Base-by-base conservation (phyloP, 116 monocot species). In the Cymodocea nodosa region DNA sequence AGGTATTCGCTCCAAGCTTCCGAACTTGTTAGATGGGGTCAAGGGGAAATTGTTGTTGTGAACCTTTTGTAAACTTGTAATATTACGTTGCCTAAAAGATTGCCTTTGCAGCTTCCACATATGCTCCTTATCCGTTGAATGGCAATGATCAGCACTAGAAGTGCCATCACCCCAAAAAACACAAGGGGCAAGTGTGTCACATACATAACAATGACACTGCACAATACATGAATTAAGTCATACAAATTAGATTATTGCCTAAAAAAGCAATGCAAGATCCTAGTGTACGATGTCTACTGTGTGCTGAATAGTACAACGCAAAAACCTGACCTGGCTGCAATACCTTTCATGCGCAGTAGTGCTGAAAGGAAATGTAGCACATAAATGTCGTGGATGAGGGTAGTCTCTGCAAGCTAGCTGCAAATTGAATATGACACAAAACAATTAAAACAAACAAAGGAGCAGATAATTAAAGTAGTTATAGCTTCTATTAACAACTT, bases 141-240 rank as follows among this genome's bases (percentile, higher is more conserved):
- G 89, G 56, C 89, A 93, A 63, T 93, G 93, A 57, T 76, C 78
- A 23, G 50, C 18, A 35, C 35, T 55, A n/a, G 60, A 60, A 15
- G 65, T 6, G 25, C 74, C 71, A 61, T 70, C 57, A 36, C 79
- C 78, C 94, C 89, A 94, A 23, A 73, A 73, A 25, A 22, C 69
- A 67, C 94, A 89, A 10, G 94, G 94, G 18, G 89, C 89, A 25
- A 53, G 86, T 63, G 65, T 68, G 51, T 94, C 89, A 63, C 94
- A 94, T 11, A 94, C 94, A 73, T 82, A 94, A 69, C 89, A 94
- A 66, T 94, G 84, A 70, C 94, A 94, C 94, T 94, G 86, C 76
- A 80, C 37, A 37, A 37, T 37, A 6, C 37, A 37, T 6, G 37
- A 37, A 37, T n/a, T 6, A 37, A 37, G 37, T 4, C 6, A 37